phyloP scores from a whole-genome alignment of 768 basidiomycete species.

The Trametes villosa region DNA sequence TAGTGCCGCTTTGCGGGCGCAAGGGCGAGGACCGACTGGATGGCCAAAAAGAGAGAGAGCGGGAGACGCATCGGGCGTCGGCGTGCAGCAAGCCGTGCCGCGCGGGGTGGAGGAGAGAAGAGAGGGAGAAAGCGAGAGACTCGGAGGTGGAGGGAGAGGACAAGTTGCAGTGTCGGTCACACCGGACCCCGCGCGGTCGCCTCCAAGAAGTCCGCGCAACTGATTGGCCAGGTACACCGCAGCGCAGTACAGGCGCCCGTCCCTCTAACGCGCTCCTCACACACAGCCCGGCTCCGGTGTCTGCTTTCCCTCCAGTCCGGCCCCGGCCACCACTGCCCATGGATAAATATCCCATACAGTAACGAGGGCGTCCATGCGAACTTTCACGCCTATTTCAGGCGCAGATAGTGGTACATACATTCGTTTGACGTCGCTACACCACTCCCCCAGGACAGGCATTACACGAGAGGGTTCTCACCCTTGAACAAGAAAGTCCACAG shows the following conservation, averaged over 20 bases:
- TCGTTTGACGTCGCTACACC: neutral
- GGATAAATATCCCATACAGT: neutral
- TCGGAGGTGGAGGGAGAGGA: constrained; percentile 5
- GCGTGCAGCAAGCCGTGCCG: constrained; percentile 12
- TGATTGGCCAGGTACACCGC: constrained; percentile 6
- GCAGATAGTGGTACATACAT: constrained; percentile 7
- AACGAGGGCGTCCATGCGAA: too few relatives aligned
- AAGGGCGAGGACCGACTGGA: constrained; percentile 36
- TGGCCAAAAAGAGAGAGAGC: constrained; percentile 35
- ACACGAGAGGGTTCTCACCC: constrained; percentile 19
- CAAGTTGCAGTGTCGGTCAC: constrained; percentile 11
- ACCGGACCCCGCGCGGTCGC: constrained; percentile 4
- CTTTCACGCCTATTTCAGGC: too few relatives aligned
- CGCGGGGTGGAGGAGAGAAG: neutral
- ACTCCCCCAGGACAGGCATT: neutral
- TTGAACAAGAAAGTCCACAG: constrained; percentile 86
- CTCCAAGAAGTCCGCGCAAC: neutral
- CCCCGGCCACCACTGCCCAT: neutral
- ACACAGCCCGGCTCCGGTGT: neutral
- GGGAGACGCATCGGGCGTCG: constrained; percentile 27
- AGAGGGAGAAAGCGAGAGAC: neutral
- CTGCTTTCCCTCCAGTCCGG: neutral
- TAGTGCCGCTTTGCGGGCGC: constrained; percentile 58
- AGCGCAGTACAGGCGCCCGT: constrained; percentile 5
- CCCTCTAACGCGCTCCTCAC: too few relatives aligned